Evolutionary conservation across 2,329 filamentous ascomycete species (phyloP), one percentile per base, ranked within the genome.

Genomic region (Seiridium unicorne): DNA sequence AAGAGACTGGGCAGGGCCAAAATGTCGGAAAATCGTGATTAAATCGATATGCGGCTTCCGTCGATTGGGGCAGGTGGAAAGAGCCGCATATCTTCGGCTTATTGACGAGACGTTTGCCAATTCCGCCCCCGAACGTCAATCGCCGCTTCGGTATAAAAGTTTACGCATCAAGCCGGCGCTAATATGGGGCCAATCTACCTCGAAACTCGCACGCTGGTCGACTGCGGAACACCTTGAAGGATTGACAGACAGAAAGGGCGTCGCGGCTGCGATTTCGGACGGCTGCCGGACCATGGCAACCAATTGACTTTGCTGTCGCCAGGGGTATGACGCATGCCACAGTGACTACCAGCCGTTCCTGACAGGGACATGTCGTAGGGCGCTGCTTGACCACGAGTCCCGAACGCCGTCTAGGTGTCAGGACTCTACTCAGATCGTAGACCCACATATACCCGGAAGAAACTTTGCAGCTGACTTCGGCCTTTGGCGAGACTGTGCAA

Each of bases 1-100:
- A 42, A 42, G 53, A 44, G 9, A 34, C n/a, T 11, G 55, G 35
- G 13, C 13, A 31, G 13, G 31, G 10, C 42, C 13, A n/a, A 5
- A 36, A 36, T 53, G 13, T 26, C 7, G 13, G 31, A 44, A 48
- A 55, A 57, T 26, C 55, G 55, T 58, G 55, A 58, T 51, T 34
- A 40, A 36, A 51, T 42, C 35, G 26, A 26, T 44, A 58, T 51
- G 55, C 55, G 46, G 44, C 55, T 38, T 18, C 35, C 26, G 51
- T 59, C 58, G 36, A n/a, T 59, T 59, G 55, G 40, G 60, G 57
- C 60, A 59, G 60, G 47, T 61, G 60, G 60, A 61, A 61, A 61
- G 60, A 56, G 51, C 51, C 60, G 60, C 60, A 55, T 61, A 61
- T 57, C 56, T 44, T 59, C 60, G 60, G 60, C 60, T 61, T 59